These are phyloP conservation scores for Chlamydomonas schloesseri DNA, from an alignment of 139 green algal species.

Conservation along the genomic window DNA sequence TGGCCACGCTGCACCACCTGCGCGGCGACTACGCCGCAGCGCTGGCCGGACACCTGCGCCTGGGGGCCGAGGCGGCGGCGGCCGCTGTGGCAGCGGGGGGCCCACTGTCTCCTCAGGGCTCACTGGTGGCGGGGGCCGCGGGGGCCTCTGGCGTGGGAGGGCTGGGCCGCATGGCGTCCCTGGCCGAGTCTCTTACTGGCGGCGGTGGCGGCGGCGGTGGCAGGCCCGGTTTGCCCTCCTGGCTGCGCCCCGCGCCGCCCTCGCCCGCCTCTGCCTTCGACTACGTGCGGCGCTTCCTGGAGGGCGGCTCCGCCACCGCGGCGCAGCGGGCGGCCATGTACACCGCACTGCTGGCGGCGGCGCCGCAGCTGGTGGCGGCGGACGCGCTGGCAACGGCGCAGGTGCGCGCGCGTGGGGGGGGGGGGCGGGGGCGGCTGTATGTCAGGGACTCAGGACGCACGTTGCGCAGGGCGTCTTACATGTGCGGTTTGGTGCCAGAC, in stretches of 20 bases:
- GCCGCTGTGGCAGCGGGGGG: background rate
- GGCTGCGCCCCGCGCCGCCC: no score
- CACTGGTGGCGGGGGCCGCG: no score
- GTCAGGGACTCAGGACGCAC: no score
- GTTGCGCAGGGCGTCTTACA: no score
- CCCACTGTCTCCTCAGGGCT: no score
- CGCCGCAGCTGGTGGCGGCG: constrained; percentile 33
- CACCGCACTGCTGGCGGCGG: constrained; percentile 34
- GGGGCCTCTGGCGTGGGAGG: no score
- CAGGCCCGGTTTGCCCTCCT: no score
- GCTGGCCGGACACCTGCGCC: constrained; percentile 41
- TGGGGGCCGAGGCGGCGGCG: no score
- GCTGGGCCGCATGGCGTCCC: no score
- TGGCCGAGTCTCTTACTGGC: no score
- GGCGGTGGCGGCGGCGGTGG: no score
- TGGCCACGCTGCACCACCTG: constrained; percentile 58
- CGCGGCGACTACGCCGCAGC: constrained; percentile 46
- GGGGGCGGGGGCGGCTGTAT: background rate
- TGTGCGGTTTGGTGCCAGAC: no score
- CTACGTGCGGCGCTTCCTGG: constrained; percentile 13
- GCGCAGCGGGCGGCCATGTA: constrained; percentile 17
- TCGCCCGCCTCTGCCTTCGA: background rate
- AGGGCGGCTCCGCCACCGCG: background rate
- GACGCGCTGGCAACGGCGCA: constrained; percentile 48
- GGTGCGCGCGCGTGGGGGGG: background rate